Percentiles rank a stretch among this genome's conserved stretches.
phyloP scores from a whole-genome alignment of 805 yeast genomes.

The Teunomyces pallodes region DNA sequence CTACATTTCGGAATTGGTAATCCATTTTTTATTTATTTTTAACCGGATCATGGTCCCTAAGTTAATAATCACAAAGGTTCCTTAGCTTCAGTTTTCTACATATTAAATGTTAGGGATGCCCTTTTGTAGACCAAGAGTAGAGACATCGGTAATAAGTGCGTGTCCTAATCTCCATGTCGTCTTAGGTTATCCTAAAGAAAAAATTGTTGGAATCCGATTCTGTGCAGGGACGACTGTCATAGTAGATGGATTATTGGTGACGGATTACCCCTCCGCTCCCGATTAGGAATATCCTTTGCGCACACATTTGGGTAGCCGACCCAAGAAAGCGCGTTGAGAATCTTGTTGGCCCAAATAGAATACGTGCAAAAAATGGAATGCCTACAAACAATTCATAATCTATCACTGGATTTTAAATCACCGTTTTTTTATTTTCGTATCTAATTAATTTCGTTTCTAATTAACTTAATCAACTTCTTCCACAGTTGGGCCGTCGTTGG shows the following conservation, averaged over 20 bases:
- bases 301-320: not conserved
- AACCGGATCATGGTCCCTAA: not conserved
- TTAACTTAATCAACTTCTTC: constrained; percentile 49
- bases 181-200: not conserved
- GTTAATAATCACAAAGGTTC: no score
- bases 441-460: constrained; percentile 3
- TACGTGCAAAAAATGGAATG: no score
- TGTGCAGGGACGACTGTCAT: not conserved
- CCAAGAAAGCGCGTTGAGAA: not conserved
- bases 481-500: constrained; percentile 49
- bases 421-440: constrained; percentile 1
- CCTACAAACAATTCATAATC: not conserved
- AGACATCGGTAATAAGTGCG: not conserved
- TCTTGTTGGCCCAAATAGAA: no score
- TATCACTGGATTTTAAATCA: not conserved
- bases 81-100: no score
- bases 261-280: not conserved
- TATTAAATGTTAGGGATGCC: no score
- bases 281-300: not conserved
- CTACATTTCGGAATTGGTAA: not conserved
- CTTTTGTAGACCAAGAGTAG: no score
- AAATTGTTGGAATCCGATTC: not conserved
- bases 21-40: not conserved
- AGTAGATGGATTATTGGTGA: not conserved
- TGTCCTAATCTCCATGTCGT: not conserved